Base-by-base conservation (phyloP, 352 stramenopile species). In the Globisporangium barbulae region DNA sequence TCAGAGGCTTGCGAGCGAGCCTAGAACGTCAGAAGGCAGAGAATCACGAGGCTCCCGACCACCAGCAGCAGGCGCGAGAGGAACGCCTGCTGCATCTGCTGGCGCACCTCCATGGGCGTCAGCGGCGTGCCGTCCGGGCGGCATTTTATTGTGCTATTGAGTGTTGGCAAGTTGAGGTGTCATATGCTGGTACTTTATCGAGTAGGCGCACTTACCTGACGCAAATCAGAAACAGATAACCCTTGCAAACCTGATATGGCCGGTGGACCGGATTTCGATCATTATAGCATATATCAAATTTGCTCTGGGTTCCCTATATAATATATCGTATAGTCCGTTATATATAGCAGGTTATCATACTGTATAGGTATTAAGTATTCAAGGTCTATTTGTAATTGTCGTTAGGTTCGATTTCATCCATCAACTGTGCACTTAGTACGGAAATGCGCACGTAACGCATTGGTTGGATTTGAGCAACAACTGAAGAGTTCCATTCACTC, bases 11-110 rank as follows among this genome's bases (percentile, higher is more conserved):
- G 82, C 93, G 58, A 35, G 21, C 12, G 15, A n/a, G 25, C 21
- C 69, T 73, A 93, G 56, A 90, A 91, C 9, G 73, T 77, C 55
- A 91, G 75, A 35, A 93, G 75, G 53, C 80, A 89, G 15, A 93
- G 66, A 49, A 93, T 76, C 25, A 91, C 81, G 42, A 90, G 73
- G 42, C 77, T 90, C 64, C 84, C 84, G 49, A 91, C 66, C 31
- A 91, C 71, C 45, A 93, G 59, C 54, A 93, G 71, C 63, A 89
- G 67, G 30, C 81, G 80, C 19, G 81, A 90, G 41, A 93, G 69
- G 57, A 90, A 89, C 9, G 78, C 73, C 54, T 91, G 81, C 56
- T 90, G 81, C 73, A 88, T 78, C 52, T 88, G 81, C 73, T 90
- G 81, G 15, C 66, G 78, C 8, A 62, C 63, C 55, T 91, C 81